These are phyloP conservation scores for Miamiensis avidus DNA, from an alignment of 169 alveolate genomes.

Conservation along the genomic window DNA sequence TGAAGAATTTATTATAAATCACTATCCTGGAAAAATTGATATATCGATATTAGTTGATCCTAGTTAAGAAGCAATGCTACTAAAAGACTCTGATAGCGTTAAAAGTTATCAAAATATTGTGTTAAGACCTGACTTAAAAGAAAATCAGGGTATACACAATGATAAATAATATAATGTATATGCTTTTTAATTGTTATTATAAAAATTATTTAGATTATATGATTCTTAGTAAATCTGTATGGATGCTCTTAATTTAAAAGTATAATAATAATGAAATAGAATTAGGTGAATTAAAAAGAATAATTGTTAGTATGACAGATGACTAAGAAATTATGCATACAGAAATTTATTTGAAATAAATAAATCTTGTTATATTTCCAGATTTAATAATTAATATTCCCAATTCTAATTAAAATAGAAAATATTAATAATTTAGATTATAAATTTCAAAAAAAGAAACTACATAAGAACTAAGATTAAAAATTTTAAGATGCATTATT, in stretches of 20 bases:
- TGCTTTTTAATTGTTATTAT: too few species aligned
- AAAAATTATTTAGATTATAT: not conserved
- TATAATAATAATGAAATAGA: not conserved
- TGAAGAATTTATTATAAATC: not conserved
- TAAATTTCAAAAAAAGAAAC: not conserved
- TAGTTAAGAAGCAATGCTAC: too few species aligned
- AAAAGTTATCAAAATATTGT: not conserved
- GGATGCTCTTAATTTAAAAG: too few species aligned
- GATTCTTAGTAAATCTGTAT: not conserved
- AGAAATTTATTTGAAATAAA: not conserved
- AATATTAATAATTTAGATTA: too few species aligned
- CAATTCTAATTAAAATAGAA: not conserved
- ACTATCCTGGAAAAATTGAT: not conserved
- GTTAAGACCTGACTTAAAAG: not conserved
- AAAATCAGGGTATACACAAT: not conserved
- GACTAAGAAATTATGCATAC: not conserved
- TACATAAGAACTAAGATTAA: not conserved
- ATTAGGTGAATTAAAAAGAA: not conserved
- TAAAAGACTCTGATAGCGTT: too few species aligned
- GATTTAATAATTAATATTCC: not conserved
- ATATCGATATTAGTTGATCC: not conserved
- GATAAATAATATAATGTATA: too few species aligned
- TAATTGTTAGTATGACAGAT: not conserved
- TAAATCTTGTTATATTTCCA: not conserved
- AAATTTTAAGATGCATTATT: not conserved